Conservation (phyloP, 805 yeast species). For the Ascoidea rubescens region DNA sequence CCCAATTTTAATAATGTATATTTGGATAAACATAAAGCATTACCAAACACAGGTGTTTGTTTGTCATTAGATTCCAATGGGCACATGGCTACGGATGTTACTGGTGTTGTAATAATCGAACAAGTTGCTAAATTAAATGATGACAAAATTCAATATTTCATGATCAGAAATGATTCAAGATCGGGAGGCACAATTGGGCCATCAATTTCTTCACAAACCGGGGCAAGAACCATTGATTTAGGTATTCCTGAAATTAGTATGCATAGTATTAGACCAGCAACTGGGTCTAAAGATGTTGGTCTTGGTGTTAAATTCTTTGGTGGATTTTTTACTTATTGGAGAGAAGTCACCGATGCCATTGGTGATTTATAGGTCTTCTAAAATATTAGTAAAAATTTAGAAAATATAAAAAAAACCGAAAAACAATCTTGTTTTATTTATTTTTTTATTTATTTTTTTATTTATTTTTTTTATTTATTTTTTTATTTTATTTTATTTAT, state of each 20-base stretch:
- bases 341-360: constrained; percentile 37
- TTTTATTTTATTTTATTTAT: too few relatives aligned
- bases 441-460: too few relatives aligned
- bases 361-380: constrained; percentile 32
- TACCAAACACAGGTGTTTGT: constrained; percentile 65
- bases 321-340: constrained; percentile 60
- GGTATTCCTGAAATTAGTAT: constrained; percentile 77
- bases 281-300: constrained; percentile 68
- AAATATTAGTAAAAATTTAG: too few relatives aligned
- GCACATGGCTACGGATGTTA: constrained; percentile 72
- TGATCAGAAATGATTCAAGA: constrained; percentile 71
- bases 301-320: constrained; percentile 59
- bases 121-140: constrained; percentile 53
- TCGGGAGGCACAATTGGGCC: constrained; percentile 90
- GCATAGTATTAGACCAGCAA: constrained; percentile 78
- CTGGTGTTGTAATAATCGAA: constrained; percentile 56
- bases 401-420: too few relatives aligned
- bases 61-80: constrained; percentile 67
- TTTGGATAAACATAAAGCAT: constrained; percentile 66
- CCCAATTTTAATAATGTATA: constrained; percentile 64
- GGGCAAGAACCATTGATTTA: constrained; percentile 64
- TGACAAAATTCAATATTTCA: constrained; percentile 67
- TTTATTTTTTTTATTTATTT: too few relatives aligned
- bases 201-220: constrained; percentile 43
- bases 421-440: too few relatives aligned